Evolutionary conservation across 2,329 filamentous ascomycete genomes (phyloP).

Genomic region (Beauveria brongniartii): DNA sequence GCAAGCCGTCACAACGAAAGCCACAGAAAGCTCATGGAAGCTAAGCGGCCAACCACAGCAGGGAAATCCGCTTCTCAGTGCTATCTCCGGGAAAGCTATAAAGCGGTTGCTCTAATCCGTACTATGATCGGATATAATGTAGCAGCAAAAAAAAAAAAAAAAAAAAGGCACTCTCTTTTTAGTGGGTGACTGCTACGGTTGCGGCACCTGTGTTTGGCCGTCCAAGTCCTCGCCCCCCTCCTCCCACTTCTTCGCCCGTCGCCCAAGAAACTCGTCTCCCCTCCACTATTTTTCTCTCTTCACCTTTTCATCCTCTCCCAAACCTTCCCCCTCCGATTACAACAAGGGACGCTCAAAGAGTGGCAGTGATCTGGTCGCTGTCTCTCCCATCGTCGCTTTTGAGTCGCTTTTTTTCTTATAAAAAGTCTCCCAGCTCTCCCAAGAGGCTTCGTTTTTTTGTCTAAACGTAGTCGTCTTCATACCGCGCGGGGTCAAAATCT

Average conservation of each 20-base stretch:
- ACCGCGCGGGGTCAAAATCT: slow-evolving; percentile 22
- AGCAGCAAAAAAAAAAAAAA: background rate
- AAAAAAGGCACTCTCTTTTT: background rate
- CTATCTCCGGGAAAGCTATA: slow-evolving; percentile 6
- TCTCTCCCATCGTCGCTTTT: slow-evolving; percentile 28
- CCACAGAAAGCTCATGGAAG: background rate
- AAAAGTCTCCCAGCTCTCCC: slow-evolving; percentile 10
- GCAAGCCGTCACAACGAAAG: slow-evolving; percentile 4
- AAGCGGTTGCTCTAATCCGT: background rate
- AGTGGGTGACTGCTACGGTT: background rate
- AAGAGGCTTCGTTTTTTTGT: slow-evolving; percentile 6
- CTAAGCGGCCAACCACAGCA: background rate
- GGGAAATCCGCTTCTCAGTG: background rate
- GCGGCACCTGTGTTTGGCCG: background rate
- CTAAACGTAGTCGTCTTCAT: slow-evolving; percentile 6
- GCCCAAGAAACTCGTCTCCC: slow-evolving; percentile 13
- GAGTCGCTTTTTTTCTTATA: slow-evolving; percentile 19
- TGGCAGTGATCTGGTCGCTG: slow-evolving; percentile 32
- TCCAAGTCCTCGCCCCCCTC: background rate
- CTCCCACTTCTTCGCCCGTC: slow-evolving; percentile 14
- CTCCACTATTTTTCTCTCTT: slow-evolving; percentile 21
- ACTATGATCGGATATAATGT: background rate
- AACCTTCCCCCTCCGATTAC: slow-evolving; percentile 15
- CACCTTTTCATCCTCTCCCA: slow-evolving; percentile 18
- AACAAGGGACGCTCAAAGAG: slow-evolving; percentile 32